These are phyloP conservation scores for Penicillium sumatraense DNA, from an alignment of 2,329 filamentous ascomycete species.

Conservation along the genomic window DNA sequence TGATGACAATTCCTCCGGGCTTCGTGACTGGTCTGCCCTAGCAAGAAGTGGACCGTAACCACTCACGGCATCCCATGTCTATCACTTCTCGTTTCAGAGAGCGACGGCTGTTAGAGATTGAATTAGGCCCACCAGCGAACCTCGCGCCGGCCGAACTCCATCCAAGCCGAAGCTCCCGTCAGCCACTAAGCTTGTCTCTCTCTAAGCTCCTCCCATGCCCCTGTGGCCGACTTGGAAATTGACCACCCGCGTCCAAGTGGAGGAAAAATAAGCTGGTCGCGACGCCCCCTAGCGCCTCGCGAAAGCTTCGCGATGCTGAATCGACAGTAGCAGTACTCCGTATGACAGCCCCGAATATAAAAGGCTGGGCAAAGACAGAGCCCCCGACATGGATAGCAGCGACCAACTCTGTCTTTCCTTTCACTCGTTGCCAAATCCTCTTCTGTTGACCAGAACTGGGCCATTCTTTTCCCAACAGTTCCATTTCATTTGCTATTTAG, in stretches of 20 bases:
- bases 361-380: neutral
- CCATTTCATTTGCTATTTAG: too few species aligned
- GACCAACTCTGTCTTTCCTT: neutral
- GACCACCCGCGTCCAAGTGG: neutral
- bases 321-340: neutral
- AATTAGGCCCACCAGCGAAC: neutral
- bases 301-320: neutral
- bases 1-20: too few species aligned
- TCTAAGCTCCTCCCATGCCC: neutral
- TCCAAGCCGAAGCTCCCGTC: neutral
- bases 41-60: too few species aligned
- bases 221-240: neutral
- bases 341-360: neutral
- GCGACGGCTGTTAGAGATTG: neutral
- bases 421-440: neutral
- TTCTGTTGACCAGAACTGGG: conserved; percentile 7
- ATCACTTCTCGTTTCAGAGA: neutral
- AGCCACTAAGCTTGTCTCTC: neutral
- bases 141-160: neutral
- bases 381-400: neutral
- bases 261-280: neutral
- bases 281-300: neutral
- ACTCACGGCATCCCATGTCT: neutral
- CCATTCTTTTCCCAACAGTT: neutral
- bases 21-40: too few species aligned